Evolutionary conservation across 2,329 filamentous ascomycete genomes (phyloP), one percentile per base, ranked within the genome.

Genomic region (Penicillium hordei): DNA sequence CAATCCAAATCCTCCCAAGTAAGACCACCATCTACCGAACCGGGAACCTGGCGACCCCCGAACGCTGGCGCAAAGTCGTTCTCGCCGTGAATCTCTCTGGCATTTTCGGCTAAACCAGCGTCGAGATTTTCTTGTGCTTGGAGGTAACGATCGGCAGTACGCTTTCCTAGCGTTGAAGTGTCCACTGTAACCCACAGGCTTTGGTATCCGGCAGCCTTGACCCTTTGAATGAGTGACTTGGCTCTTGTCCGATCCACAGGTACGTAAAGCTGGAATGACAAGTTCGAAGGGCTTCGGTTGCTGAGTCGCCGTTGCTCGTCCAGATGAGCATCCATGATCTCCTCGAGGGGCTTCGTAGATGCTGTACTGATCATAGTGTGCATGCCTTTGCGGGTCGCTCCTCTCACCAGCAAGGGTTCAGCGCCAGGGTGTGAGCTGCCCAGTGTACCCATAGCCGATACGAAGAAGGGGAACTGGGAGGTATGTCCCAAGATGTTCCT

Each of bases 121-220:
- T 62, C 54, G n/a, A 64, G 36, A 9, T 48, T 49, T 17, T 64
- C 60, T 39, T 59, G 58, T 13, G 62, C 60, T 44, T 64, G 60
- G 7, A 63, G 48, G 33, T 63, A 63, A 9, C 56, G 58, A 43
- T 63, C 62, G 8, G 62, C 62, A 7, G 58, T 63, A 21, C 62
- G 60, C 23, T 64, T 63, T 10, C 62, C 60, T 29, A 61, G 48
- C 13, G 57, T 59, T 12, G 62, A 61, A 10, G 56, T 58, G 31
- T 64, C 62, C n/a, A 64, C 60, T 3, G 60, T 64, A 17, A 64
- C 50, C 55, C 58, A 61, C n/a, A 64, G 31, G 13, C 60, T 63
- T 31, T 63, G 60, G 21, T 61, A 63, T 33, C 62, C 60, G 13
- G 62, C 60, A 1, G 44, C 54, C 36, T 63, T 61, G 29, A 63